Base-by-base conservation (phyloP, 768 basidiomycete species). In the Boletus patriciae region DNA sequence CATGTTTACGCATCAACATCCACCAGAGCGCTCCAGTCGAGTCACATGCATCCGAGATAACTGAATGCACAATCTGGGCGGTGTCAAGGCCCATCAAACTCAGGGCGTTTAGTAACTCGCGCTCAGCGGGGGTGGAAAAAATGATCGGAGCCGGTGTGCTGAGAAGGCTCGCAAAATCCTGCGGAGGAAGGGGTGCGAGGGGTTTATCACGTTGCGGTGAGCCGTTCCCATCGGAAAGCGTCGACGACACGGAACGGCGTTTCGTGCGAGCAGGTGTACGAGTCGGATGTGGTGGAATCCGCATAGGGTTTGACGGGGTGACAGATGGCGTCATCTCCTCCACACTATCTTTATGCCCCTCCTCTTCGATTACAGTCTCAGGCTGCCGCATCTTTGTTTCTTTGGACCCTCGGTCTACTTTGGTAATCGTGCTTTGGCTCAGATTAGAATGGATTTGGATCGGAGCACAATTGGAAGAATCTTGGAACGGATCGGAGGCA, bases 211-310 rank as follows among this genome's bases (percentile, higher is more conserved):
- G 69, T 0, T 74, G 74, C 1, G 82, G 79, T 0, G 84, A 82
- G 11, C 76, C 76, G 11, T 80, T 76, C 10, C 81, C 77, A 49
- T 88, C 85, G 33, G 89, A 90, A 57, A 93, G 76, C 8, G 86
- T 87, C 3, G 94, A 96, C 1, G 94, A 96, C 6, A 98, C 88
- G 3, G 94, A 97, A 23, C 96, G 89, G 5, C 96, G 87, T 70
- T 99, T 99, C 3, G 96, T 98, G 12, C 95, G 85, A 4, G 88
- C 93, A 5, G 96, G 96, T 0, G 96, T 99, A 12, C 95, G 90
- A 23, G 85, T 76, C 5, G 92, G 85, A 61, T 83, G 76, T 29
- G 87, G 85, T 27, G 91, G 82, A 15, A 78, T 65, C 50, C 59
- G 66, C 18, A 59, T 29, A 18, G 61, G 46, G 38, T 59, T 63